These are phyloP conservation scores for Bretschneidera sinensis DNA, from an alignment of 345 rosid species.

Conservation along the genomic window DNA sequence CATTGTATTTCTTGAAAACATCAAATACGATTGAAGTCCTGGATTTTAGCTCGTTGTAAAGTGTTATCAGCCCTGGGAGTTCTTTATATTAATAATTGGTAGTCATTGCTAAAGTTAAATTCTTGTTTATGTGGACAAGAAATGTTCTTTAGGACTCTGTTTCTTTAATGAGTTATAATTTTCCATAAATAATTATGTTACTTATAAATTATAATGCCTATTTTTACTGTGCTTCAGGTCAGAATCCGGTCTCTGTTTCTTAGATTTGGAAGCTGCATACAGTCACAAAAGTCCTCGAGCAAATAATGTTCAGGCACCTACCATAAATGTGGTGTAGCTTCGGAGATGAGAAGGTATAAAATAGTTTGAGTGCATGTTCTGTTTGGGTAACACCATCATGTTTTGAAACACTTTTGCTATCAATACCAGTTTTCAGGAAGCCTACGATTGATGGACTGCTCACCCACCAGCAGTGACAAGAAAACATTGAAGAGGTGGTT, in stretches of 20 bases:
- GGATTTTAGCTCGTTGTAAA: too few species aligned
- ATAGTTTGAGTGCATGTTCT: background rate
- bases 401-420: background rate
- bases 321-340: conserved; percentile 39
- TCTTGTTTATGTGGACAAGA: background rate
- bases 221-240: conserved; percentile 2
- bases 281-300: too few species aligned
- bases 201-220: conserved; percentile 1
- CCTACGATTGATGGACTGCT: conserved; percentile 63
- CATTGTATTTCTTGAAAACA: too few species aligned
- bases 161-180: too few species aligned
- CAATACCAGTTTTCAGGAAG: conserved; percentile 50
- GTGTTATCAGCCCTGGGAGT: too few species aligned
- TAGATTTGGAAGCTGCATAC: background rate
- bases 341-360: conserved; percentile 66
- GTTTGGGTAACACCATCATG: background rate
- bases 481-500: conserved; percentile 93
- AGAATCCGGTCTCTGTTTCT: conserved; percentile 12
- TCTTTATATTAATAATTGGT: too few species aligned
- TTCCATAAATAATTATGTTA: too few species aligned
- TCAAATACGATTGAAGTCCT: too few species aligned
- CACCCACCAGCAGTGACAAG: conserved; percentile 63
- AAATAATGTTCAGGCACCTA: conserved; percentile 29
- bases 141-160: background rate
- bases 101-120: background rate